phyloP scores from a whole-genome alignment of 2,329 filamentous ascomycete species.

The Paecilomyces variotii region DNA sequence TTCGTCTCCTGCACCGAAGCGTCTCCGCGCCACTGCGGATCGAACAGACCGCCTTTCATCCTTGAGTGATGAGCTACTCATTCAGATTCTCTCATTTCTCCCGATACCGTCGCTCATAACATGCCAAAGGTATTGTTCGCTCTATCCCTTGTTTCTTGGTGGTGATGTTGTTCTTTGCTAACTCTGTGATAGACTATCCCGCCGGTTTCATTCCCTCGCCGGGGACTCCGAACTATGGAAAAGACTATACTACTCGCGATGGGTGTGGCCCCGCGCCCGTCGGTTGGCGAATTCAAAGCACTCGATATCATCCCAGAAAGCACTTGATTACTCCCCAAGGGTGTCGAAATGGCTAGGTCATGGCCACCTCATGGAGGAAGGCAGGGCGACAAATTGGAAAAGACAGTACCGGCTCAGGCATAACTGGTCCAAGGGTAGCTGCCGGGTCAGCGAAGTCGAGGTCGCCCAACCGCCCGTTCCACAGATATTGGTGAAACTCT shows the following conservation, averaged over 20 bases:
- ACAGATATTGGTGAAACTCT: slow-evolving; percentile 64
- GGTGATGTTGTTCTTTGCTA: not conserved
- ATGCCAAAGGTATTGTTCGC: slow-evolving; percentile 48
- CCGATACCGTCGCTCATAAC: slow-evolving; percentile 59
- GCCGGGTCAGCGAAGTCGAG: slow-evolving; percentile 69
- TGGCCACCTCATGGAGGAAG: slow-evolving; percentile 45
- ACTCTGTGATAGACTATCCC: slow-evolving; percentile 43
- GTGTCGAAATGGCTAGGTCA: slow-evolving; percentile 56
- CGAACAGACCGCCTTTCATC: slow-evolving; percentile 56
- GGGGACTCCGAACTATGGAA: slow-evolving; percentile 89
- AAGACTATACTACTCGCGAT: slow-evolving; percentile 74
- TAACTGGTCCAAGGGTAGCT: slow-evolving; percentile 82
- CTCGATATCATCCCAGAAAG: slow-evolving; percentile 25
- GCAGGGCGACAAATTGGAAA: slow-evolving; percentile 66
- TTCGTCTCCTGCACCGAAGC: slow-evolving; percentile 34
- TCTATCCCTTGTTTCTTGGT: not conserved
- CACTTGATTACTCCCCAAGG: slow-evolving; percentile 46
- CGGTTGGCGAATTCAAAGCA: slow-evolving; percentile 61
- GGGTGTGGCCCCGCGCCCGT: slow-evolving; percentile 72
- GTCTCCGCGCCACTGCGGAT: slow-evolving; percentile 23
- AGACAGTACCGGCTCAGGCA: slow-evolving; percentile 77
- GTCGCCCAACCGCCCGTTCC: slow-evolving; percentile 50
- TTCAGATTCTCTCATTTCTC: slow-evolving; percentile 76
- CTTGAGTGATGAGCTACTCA: slow-evolving; percentile 78
- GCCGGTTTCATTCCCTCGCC: slow-evolving; percentile 63